Evolutionary conservation across 331 rosid species (phyloP).

Genomic region (Dryas integrifolia): DNA sequence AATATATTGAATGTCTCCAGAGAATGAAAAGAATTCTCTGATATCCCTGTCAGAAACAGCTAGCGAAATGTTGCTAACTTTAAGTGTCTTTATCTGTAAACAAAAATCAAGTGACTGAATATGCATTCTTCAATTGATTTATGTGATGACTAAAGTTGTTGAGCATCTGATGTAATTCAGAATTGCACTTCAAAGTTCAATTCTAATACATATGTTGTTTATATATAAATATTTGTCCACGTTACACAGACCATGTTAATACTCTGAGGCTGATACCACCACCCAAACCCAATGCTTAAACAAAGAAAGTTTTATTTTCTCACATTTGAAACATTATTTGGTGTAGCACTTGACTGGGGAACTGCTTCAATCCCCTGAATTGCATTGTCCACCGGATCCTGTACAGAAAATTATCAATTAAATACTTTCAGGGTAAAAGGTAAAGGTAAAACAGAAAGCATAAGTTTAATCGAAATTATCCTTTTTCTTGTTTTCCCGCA

Average conservation of each 20-base stretch:
- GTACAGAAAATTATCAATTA: slow-evolving; percentile 23
- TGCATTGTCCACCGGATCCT: slow-evolving; percentile 37
- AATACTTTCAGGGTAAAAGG: not conserved
- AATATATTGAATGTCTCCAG: slow-evolving; percentile 66
- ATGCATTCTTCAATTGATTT: not conserved
- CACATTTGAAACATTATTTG: slow-evolving; percentile 53
- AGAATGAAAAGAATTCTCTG: slow-evolving; percentile 79
- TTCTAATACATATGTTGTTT: too few species aligned
- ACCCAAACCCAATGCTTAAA: too few species aligned
- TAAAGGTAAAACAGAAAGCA: not conserved
- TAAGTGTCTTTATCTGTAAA: slow-evolving; percentile 62
- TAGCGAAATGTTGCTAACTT: slow-evolving; percentile 67
- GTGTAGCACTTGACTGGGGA: slow-evolving; percentile 40
- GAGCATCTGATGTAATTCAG: too few species aligned
- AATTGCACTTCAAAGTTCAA: too few species aligned
- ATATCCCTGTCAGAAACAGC: slow-evolving; percentile 53
- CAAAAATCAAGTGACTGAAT: slow-evolving; percentile 18
- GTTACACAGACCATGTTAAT: too few species aligned
- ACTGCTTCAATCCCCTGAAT: slow-evolving; percentile 37
- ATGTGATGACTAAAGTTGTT: too few species aligned
- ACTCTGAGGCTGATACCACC: too few species aligned
- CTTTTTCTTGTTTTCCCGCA: not conserved
- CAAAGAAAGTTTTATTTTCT: not conserved
- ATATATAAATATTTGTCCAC: too few species aligned
- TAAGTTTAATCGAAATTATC: not conserved